Conservation (phyloP, 2,329 filamentous ascomycete genomes). For the Aureobasidium uvarum region DNA sequence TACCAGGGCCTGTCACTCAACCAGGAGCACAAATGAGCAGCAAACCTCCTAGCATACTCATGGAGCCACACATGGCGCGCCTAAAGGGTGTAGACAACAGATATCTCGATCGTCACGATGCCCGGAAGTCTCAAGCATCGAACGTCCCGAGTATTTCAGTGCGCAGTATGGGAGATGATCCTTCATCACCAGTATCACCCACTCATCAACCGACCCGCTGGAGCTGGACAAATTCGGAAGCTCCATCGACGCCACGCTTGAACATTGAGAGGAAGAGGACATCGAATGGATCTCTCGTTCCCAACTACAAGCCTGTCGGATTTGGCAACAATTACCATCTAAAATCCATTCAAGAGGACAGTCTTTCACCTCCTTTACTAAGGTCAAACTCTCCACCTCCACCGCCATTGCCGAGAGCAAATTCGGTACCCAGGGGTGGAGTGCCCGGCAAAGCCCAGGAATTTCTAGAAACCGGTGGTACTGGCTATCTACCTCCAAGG, state of each 20-base stretch:
- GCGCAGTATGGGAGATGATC: conserved; percentile 19
- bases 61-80: conserved; percentile 25
- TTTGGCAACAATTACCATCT: conserved; percentile 14
- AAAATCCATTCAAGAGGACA: conserved; percentile 13
- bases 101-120: conserved; percentile 3
- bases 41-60: conserved; percentile 18
- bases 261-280: conserved; percentile 24
- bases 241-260: conserved; percentile 34
- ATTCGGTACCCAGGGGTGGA: background rate
- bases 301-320: conserved; percentile 18
- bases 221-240: conserved; percentile 36
- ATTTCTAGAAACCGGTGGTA: conserved; percentile 9
- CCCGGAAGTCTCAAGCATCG: conserved; percentile 3
- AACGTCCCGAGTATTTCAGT: conserved; percentile 22
- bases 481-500: conserved; percentile 19
- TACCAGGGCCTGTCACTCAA: conserved; percentile 21
- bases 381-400: background rate
- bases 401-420: background rate
- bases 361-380: background rate
- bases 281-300: conserved; percentile 15
- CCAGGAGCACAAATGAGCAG: conserved; percentile 14
- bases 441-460: conserved; percentile 21
- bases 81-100: conserved; percentile 9
- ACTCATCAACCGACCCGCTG: conserved; percentile 28
- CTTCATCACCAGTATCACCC: background rate